Percentiles rank a stretch among this genome's conserved stretches.
phyloP scores from a whole-genome alignment of 202 grass and related monocot genomes.

The Schoenoplectus tabernaemontani region DNA sequence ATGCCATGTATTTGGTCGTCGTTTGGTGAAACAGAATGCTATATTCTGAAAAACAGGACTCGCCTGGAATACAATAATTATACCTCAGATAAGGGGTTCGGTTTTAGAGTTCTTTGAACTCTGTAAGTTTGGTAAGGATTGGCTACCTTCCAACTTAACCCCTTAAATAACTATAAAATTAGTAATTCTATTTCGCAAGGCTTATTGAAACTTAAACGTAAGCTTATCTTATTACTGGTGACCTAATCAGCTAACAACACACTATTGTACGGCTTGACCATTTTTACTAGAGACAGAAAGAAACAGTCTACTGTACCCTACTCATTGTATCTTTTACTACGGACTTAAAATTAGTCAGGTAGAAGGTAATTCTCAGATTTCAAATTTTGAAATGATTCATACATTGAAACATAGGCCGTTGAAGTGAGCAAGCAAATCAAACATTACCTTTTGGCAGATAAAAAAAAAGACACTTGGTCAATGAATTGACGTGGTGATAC shows the following conservation, averaged over 20 bases:
- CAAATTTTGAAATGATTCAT: background rate
- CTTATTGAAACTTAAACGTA: background rate
- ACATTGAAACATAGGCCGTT: background rate
- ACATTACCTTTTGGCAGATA: background rate
- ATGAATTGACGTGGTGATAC: background rate
- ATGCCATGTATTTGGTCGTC: background rate
- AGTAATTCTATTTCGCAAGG: background rate
- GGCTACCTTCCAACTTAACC: conserved; percentile 17
- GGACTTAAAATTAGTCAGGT: background rate
- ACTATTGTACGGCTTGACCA: background rate
- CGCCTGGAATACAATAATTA: background rate
- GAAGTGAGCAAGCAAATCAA: background rate
- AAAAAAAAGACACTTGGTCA: background rate
- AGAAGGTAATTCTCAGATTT: background rate
- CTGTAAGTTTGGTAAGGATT: background rate
- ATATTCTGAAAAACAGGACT: background rate
- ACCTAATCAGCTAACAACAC: conserved; percentile 17
- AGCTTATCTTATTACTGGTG: background rate
- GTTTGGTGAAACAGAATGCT: background rate
- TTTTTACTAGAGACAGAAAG: background rate
- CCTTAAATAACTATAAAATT: background rate
- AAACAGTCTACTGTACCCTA: background rate
- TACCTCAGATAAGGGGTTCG: background rate
- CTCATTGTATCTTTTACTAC: background rate
- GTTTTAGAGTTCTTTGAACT: background rate